These are phyloP conservation scores for Articulospora tetracladia DNA, from an alignment of 495 filamentous ascomycete genomes.

Conservation along the genomic window DNA sequence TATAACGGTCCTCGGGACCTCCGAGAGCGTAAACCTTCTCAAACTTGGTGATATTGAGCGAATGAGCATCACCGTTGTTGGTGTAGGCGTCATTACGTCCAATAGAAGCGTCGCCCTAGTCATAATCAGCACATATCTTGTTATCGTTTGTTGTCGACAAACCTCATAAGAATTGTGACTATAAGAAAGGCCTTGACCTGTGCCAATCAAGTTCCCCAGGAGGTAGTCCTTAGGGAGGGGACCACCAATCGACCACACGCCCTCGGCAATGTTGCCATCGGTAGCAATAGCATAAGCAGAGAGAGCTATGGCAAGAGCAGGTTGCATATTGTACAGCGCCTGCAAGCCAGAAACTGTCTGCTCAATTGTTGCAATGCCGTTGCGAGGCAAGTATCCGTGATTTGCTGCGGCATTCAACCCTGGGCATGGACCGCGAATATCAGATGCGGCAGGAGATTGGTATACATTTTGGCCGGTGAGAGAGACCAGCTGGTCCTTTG, in stretches of 20 bases:
- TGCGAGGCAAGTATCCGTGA: constrained; percentile 1
- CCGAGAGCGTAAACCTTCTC: neutral
- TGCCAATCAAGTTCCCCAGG: neutral
- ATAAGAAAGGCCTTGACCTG: neutral
- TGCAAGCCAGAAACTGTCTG: neutral
- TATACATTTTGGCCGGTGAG: neutral
- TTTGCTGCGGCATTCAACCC: constrained; percentile 41
- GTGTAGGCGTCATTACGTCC: constrained; percentile 1
- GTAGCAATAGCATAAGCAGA: constrained; percentile 45
- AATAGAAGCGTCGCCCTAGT: neutral
- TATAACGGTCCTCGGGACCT: neutral
- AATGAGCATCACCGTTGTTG: constrained; percentile 7
- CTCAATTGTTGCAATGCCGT: neutral
- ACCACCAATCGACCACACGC: constrained; percentile 3
- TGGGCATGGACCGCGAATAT: neutral
- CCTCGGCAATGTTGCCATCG: constrained; percentile 31
- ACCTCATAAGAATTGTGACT: constrained; percentile 8
- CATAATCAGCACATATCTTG: no score
- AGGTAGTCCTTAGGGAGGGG: neutral
- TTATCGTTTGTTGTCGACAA: no score
- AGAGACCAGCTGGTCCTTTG: neutral
- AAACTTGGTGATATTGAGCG: neutral
- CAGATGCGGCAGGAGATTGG: neutral
- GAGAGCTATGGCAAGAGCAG: constrained; percentile 45
- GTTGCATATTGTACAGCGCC: constrained; percentile 44